phyloP scores from a whole-genome alignment of 371 early-diverging fungal genomes.

The Coemansia sp. region DNA sequence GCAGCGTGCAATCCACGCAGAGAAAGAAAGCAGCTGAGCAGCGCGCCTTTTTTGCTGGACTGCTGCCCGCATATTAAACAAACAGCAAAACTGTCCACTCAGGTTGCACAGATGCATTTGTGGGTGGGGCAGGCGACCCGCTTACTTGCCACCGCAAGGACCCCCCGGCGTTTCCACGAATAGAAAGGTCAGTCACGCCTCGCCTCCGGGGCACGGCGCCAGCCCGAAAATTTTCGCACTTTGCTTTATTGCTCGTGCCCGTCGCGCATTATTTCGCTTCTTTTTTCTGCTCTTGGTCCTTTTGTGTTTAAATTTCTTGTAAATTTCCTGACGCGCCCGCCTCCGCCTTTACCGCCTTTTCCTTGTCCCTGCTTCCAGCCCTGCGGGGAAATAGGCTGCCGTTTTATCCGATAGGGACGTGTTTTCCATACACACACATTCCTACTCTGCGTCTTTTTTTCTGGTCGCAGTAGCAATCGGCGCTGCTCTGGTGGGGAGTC shows the following conservation, averaged over 20 bases:
- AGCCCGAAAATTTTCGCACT: neutral
- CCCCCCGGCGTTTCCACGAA: too few species aligned
- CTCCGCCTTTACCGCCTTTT: neutral
- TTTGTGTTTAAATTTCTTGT: neutral
- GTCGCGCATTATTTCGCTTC: neutral
- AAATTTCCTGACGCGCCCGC: neutral
- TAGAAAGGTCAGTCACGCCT: constrained; percentile 1
- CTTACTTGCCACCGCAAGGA: too few species aligned
- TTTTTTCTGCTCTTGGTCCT: neutral
- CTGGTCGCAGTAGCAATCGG: neutral
- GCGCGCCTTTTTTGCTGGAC: neutral
- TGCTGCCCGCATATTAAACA: neutral
- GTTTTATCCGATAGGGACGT: neutral
- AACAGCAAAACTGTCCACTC: constrained; percentile 3
- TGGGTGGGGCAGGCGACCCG: neutral
- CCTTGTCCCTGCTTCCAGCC: neutral
- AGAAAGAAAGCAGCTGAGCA: neutral
- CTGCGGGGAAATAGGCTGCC: neutral
- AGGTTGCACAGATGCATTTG: constrained; percentile 15
- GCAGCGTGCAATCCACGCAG: too few species aligned
- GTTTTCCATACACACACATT: neutral
- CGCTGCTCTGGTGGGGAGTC: neutral
- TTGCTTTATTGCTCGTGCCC: neutral
- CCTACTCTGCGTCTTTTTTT: neutral
- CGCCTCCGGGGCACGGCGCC: neutral